A percentile compares a stretch with the other conserved stretches of the same genome.
These are phyloP conservation scores for Cystobasidium tubakii DNA, from an alignment of 768 basidiomycete genomes.

Conservation along the genomic window DNA sequence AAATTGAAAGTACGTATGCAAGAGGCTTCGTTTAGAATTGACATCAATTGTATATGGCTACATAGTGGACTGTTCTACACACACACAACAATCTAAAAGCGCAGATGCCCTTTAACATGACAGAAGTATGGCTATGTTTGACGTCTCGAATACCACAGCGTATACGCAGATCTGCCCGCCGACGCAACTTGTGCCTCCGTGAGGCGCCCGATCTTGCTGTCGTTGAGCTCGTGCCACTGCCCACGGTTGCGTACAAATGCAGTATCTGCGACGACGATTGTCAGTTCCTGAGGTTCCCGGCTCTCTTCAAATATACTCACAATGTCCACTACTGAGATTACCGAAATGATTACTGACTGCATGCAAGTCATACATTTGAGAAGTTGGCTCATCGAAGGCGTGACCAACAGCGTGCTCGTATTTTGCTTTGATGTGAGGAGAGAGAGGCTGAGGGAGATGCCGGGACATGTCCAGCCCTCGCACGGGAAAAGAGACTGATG, in stretches of 20 bases:
- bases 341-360: conserved; percentile 95
- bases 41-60: not conserved
- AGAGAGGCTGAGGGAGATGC: conserved; percentile 76
- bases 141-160: conserved; percentile 45
- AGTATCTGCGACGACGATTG: conserved; percentile 61
- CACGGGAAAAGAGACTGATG: conserved; percentile 81
- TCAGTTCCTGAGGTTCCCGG: not conserved
- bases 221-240: conserved; percentile 89
- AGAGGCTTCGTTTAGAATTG: not conserved
- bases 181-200: conserved; percentile 79
- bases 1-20: no score
- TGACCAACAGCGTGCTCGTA: conserved; percentile 4
- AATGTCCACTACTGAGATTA: conserved; percentile 88
- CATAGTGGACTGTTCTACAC: not conserved
- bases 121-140: not conserved
- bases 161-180: conserved; percentile 50
- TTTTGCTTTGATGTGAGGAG: conserved; percentile 53
- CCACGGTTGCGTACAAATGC: conserved; percentile 80
- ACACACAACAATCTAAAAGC: not conserved
- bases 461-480: conserved; percentile 61
- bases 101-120: not conserved
- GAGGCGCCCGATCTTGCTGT: conserved; percentile 71
- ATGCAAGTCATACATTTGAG: conserved; percentile 90
- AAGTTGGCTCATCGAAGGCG: conserved; percentile 66
- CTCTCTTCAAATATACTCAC: conserved; percentile 51